Base-by-base conservation (phyloP, 768 basidiomycete genomes). In the Leccinum longicurvipes region DNA sequence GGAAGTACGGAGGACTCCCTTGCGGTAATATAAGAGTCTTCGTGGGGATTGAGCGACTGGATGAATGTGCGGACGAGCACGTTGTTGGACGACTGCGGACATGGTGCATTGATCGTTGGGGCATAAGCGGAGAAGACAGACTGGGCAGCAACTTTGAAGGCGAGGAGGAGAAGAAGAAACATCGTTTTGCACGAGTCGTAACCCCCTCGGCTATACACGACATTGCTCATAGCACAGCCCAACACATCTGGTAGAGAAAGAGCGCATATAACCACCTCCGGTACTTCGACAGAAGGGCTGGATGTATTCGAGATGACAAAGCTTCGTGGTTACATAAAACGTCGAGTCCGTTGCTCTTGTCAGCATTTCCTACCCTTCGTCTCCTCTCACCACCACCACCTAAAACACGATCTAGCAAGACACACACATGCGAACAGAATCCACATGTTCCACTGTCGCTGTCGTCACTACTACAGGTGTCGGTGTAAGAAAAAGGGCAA, bases 61-160 rank as follows among this genome's bases (percentile, higher is more conserved):
- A 74, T 79, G 61, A 82, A 81, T 11, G 71, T 63, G 56, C 85
- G 82, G 19, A 85, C 68, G 54, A 87, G 79, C 72, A 47, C 48
- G 6, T 17, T 19, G 29, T 32, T 10, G 46, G 78, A 70, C n/a
- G 77, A 53, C 53, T 81, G 74, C 10, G 83, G 83, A 60, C 84
- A 86, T 47, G 76, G 69, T 3, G 75, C 74, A 59, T 79, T 79
- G 9, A 72, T 57, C 3, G 62, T 63, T 0, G 84, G 85, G 0
- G 83, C 83, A 54, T 86, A 87, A 65, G 79, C 77, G 0, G 73
- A 64, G 21, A 79, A 69, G 2, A 71, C 64, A 55, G 59, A 0
- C 4, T 58, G 56, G 9, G 60, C 58, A 1, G 19, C 49, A n/a
- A 27, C 28, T 32, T 27, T 28, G 5, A 47, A 45, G 3, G 29